Conservation (phyloP, 2,329 filamentous ascomycete genomes). For the Calcarisporium arbuscula region DNA sequence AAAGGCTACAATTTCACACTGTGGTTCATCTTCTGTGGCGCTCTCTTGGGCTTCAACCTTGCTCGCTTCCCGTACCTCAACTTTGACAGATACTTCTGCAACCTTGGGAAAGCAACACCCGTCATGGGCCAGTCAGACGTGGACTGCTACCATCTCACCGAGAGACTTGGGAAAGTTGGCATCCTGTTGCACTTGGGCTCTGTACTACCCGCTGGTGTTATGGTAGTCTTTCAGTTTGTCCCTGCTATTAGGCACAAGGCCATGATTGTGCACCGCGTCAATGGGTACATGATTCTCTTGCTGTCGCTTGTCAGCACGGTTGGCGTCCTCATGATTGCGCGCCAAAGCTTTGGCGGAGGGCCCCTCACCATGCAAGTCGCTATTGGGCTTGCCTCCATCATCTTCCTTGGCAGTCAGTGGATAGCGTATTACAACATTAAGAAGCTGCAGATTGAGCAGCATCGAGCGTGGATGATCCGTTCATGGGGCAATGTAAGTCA, state of each 20-base stretch:
- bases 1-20: no score
- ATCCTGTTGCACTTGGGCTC: conserved; percentile 39
- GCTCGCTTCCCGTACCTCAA: conserved; percentile 18
- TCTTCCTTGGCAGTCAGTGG: conserved; percentile 34
- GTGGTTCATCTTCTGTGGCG: no score
- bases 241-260: conserved; percentile 39
- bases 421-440: conserved; percentile 53
- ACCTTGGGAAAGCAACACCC: no score
- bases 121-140: conserved; percentile 17
- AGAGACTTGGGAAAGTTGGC: conserved; percentile 21
- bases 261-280: conserved; percentile 52
- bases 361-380: conserved; percentile 41
- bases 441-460: conserved; percentile 54
- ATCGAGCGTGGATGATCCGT: conserved; percentile 58
- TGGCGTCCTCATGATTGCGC: conserved; percentile 47
- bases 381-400: conserved; percentile 35
- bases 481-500: conserved; percentile 42
- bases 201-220: conserved; percentile 38
- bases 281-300: conserved; percentile 48
- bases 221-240: conserved; percentile 42
- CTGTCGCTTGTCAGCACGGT: conserved; percentile 39
- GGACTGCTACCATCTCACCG: conserved; percentile 34
- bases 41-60: conserved; percentile 13
- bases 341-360: conserved; percentile 47
- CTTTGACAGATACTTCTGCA: conserved; percentile 5